These are phyloP conservation scores for Trebouxia sp. DNA, from an alignment of 139 green algal species.

Conservation along the genomic window DNA sequence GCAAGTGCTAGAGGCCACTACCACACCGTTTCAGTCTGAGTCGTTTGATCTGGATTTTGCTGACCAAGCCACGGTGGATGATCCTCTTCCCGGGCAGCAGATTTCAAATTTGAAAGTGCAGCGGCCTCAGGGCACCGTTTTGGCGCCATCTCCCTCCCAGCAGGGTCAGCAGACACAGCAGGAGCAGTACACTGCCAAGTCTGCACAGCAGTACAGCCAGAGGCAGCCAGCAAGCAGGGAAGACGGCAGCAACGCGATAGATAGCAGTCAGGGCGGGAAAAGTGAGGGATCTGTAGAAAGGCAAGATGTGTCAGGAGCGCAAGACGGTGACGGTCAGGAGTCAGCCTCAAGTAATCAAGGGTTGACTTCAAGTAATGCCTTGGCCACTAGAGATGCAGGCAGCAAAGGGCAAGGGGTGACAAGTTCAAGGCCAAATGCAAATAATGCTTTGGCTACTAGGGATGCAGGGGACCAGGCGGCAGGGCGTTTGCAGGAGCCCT, in stretches of 20 bases:
- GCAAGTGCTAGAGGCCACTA: not conserved
- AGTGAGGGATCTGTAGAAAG: not conserved
- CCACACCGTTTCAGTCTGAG: not conserved
- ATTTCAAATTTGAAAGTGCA: not conserved
- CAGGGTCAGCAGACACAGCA: not conserved
- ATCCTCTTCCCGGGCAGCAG: too few relatives aligned
- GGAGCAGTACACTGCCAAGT: not conserved
- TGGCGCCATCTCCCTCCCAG: not conserved
- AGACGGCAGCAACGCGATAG: too few relatives aligned
- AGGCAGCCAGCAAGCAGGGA: too few relatives aligned
- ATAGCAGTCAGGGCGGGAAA: not conserved
- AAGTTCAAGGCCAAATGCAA: not conserved
- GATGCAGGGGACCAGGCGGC: not conserved
- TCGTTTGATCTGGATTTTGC: slow-evolving; percentile 6
- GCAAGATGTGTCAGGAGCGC: too few relatives aligned
- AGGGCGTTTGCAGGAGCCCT: not conserved
- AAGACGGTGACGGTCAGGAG: not conserved
- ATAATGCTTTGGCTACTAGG: slow-evolving; percentile 2
- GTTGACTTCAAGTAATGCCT: not conserved
- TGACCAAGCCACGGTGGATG: not conserved
- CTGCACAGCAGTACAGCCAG: not conserved
- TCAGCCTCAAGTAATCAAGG: not conserved
- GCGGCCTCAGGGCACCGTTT: not conserved
- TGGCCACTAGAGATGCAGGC: not conserved
- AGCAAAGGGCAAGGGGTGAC: not conserved